Conservation (phyloP, 768 basidiomycete species). For the Mycena chlorophos region DNA sequence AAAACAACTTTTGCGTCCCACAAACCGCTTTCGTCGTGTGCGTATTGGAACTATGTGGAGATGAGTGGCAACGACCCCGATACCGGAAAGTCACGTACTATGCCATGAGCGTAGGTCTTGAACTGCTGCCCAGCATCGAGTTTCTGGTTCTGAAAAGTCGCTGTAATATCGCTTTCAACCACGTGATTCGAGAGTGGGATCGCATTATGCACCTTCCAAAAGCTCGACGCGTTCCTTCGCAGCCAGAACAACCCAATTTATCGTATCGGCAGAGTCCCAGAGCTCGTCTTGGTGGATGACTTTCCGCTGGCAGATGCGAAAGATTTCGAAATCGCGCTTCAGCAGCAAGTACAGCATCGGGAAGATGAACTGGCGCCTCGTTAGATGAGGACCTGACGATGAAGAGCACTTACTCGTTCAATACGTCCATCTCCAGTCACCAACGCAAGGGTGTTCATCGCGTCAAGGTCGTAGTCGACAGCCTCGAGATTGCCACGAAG, state of each 20-base stretch:
- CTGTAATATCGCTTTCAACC: constrained; percentile 8
- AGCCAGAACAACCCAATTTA: constrained; percentile 25
- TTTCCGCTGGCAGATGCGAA: constrained; percentile 28
- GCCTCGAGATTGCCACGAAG: constrained; percentile 28
- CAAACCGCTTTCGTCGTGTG: constrained; percentile 13
- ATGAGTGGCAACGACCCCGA: background rate
- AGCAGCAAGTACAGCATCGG: constrained; percentile 37
- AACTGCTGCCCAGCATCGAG: constrained; percentile 27
- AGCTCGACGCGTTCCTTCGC: constrained; percentile 26
- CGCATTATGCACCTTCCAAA: constrained; percentile 29
- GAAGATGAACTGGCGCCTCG: constrained; percentile 29
- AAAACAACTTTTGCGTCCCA: constrained; percentile 20
- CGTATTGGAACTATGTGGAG: constrained; percentile 15
- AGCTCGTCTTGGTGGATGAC: constrained; percentile 31
- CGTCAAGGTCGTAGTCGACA: constrained; percentile 32
- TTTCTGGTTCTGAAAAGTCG: constrained; percentile 29
- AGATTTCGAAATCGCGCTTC: constrained; percentile 35
- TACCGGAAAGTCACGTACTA: constrained; percentile 21
- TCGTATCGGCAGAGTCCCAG: constrained; percentile 24
- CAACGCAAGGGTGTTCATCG: constrained; percentile 26
- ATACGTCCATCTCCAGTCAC: constrained; percentile 34
- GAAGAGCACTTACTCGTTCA: constrained; percentile 27
- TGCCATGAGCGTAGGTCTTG: constrained; percentile 27
- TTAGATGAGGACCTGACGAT: background rate
- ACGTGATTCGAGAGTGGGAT: background rate